Conservation (phyloP, 805 yeast species). For the Metschnikowia santaceciliae region DNA sequence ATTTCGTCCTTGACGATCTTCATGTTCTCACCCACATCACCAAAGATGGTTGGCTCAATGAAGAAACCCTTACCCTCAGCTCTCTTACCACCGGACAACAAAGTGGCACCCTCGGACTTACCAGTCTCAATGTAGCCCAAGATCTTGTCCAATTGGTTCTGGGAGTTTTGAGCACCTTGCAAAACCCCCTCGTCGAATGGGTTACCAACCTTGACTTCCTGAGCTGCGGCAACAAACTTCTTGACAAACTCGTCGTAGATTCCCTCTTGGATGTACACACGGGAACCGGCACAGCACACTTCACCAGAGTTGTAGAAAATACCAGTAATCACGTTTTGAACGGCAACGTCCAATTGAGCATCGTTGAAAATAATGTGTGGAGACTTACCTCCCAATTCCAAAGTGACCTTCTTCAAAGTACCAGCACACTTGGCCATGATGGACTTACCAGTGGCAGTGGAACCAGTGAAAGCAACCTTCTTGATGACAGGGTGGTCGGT, state of each 20-base stretch:
- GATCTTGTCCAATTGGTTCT: slow-evolving; percentile 73
- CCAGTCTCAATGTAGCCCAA: slow-evolving; percentile 74
- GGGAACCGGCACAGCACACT: slow-evolving; percentile 92
- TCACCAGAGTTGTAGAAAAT: slow-evolving; percentile 94
- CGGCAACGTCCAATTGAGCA: slow-evolving; percentile 73
- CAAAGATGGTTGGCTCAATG: slow-evolving; percentile 79
- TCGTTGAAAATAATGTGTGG: slow-evolving; percentile 88
- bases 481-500: slow-evolving; percentile 75
- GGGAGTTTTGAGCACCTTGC: slow-evolving; percentile 93
- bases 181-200: slow-evolving; percentile 74
- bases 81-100: slow-evolving; percentile 72
- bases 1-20: slow-evolving; percentile 83
- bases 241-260: slow-evolving; percentile 73
- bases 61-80: slow-evolving; percentile 56
- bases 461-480: slow-evolving; percentile 93
- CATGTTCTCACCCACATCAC: slow-evolving; percentile 72
- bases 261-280: slow-evolving; percentile 82
- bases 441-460: slow-evolving; percentile 83
- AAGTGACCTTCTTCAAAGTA: slow-evolving; percentile 77
- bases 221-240: slow-evolving; percentile 56
- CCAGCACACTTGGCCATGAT: slow-evolving; percentile 82
- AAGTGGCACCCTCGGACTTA: slow-evolving; percentile 76
- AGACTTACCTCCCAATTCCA: slow-evolving; percentile 96
- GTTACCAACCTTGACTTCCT: slow-evolving; percentile 61
- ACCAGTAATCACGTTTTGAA: slow-evolving; percentile 71